Conservation (phyloP, 805 yeast genomes). For the Kodamaea nitidulidarum region DNA sequence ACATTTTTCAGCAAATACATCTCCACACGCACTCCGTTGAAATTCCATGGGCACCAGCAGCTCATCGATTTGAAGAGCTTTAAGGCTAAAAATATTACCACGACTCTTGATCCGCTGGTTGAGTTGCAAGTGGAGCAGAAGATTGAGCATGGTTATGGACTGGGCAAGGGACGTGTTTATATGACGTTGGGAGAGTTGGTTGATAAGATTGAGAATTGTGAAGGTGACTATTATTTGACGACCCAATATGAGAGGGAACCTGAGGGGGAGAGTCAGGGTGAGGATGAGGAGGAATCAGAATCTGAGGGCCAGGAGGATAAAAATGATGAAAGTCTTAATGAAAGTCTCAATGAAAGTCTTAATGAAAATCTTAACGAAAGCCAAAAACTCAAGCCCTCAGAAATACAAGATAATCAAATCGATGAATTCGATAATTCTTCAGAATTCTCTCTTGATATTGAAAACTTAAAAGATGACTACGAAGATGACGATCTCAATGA, state of each 20-base stretch:
- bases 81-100: slow-evolving; percentile 4
- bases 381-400: slow-evolving; percentile 7
- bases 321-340: slow-evolving; percentile 11
- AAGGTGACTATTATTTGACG: slow-evolving; percentile 55
- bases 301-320: slow-evolving; percentile 11
- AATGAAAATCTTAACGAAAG: slow-evolving; percentile 10
- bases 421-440: slow-evolving; percentile 16
- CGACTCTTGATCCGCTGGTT: background rate
- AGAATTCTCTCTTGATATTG: slow-evolving; percentile 42
- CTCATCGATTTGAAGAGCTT: slow-evolving; percentile 6
- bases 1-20: slow-evolving; percentile 41
- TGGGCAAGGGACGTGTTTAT: slow-evolving; percentile 51
- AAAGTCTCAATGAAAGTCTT: slow-evolving; percentile 21
- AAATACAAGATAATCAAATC: slow-evolving; percentile 15
- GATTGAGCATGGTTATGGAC: slow-evolving; percentile 61
- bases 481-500: slow-evolving; percentile 39
- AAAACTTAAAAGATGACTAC: slow-evolving; percentile 47
- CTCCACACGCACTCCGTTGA: slow-evolving; percentile 45
- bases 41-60: slow-evolving; percentile 24
- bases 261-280: slow-evolving; percentile 12
- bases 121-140: slow-evolving; percentile 56
- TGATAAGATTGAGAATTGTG: slow-evolving; percentile 10
- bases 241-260: slow-evolving; percentile 58
- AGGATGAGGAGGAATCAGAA: slow-evolving; percentile 4
- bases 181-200: slow-evolving; percentile 51